Base-by-base conservation (phyloP, 2,329 filamentous ascomycete species). In the Alternaria gaisen region DNA sequence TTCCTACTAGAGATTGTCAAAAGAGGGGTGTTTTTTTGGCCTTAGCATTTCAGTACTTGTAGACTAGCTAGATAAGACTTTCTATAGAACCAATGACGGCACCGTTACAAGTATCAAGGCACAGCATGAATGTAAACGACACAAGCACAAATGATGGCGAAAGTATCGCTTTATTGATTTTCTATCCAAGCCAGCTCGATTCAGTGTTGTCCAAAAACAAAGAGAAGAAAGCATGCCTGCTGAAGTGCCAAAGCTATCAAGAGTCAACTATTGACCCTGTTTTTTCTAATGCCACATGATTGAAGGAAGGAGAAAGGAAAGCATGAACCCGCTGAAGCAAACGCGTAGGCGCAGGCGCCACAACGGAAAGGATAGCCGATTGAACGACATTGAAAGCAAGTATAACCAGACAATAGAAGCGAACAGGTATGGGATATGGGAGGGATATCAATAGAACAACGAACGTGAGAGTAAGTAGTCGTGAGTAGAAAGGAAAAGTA, bases 401-500 rank as follows among this genome's bases (percentile, higher is more conserved):
- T 57, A 51, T 57, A 57, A 36, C 36, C 55, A 55, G 38, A 36
- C n/a, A 18, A 51, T 9, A 53, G 26, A 51, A 47, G 52, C 24
- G 20, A 57, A 34, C 14, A 47, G 30, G 20, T 40, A 38, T 47
- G 34, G 53, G 53, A 57, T 61, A 57, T 57, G 26, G 18, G 32
- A 42, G 47, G 58, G 58, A 61, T 61, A 61, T 61, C 58, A 52
- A 53, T 57, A 47, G 32, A 53, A 56, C 11, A 58, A 42, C 47
- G 55, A 58, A 58, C 14, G 55, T 58, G 18, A 58, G 55, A 46
- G 50, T 24, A 12, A 34, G 55, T 34, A 34, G 47, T 38, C 41
- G 26, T 18, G 38, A 50, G 30, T 32, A 53, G 20, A 47, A 28
- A 38, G 36, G n/a, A 36, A 53, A 44, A 16, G 20, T 30, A 52